Evolutionary conservation across 352 stramenopile species (phyloP).

Genomic region (Phytophthora citricola): DNA sequence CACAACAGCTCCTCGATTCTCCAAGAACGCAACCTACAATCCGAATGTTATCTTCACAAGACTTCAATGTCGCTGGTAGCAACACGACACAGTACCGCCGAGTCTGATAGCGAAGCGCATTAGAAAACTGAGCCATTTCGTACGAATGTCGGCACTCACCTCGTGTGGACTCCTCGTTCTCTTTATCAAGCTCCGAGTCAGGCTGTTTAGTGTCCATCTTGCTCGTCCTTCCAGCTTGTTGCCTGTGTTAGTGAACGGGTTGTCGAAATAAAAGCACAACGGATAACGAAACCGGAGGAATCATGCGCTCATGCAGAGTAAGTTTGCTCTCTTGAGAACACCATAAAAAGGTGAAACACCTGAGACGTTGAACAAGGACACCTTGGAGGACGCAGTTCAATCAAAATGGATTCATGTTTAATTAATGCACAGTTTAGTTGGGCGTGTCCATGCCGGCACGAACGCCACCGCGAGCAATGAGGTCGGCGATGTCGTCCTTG

Average conservation of each 20-base stretch:
- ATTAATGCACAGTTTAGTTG: conserved; percentile 21
- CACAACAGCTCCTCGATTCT: conserved; percentile 33
- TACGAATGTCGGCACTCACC: conserved; percentile 10
- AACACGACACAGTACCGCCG: conserved; percentile 18
- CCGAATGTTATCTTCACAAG: not conserved
- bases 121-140: not conserved
- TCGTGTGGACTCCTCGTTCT: conserved; percentile 21
- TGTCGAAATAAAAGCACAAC: conserved; percentile 34
- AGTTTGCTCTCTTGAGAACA: conserved; percentile 6
- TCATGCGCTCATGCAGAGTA: conserved; percentile 16
- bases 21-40: conserved; percentile 36
- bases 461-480: conserved; percentile 79
- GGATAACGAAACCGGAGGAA: conserved; percentile 13
- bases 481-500: conserved; percentile 76
- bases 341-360: conserved; percentile 10
- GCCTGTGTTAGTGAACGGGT: conserved; percentile 8
- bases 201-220: conserved; percentile 26
- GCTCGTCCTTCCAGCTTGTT: not conserved
- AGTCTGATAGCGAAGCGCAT: conserved; percentile 16
- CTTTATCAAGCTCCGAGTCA: conserved; percentile 12
- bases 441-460: conserved; percentile 60
- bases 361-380: not conserved
- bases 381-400: conserved; percentile 1
- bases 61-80: not conserved
- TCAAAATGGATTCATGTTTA: conserved; percentile 17